A percentile compares a stretch with the other conserved stretches of the same genome.
Conservation (phyloP, 2,329 filamentous ascomycete species). For the Trichoderma simmonsii region DNA sequence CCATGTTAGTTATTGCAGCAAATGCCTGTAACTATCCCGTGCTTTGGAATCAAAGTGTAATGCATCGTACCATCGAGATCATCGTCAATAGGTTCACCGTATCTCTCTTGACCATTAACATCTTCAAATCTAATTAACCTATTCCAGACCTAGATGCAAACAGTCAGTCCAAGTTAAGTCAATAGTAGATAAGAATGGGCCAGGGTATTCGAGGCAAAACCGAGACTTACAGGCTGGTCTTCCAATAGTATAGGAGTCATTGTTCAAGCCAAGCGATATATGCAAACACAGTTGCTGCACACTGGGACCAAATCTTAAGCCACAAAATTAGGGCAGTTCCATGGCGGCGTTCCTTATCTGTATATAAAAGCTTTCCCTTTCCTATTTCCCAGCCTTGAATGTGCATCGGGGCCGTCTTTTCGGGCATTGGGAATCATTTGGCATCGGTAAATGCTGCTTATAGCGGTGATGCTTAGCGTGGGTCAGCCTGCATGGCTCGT, state of each 20-base stretch:
- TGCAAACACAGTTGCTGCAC: background rate
- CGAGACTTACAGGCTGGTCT: background rate
- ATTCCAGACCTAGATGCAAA: background rate
- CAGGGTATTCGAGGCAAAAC: background rate
- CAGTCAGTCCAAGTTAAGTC: background rate
- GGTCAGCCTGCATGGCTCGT: background rate
- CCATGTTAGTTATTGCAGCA: background rate
- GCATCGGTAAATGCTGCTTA: background rate
- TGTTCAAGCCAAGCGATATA: background rate
- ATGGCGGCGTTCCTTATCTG: constrained; percentile 6
- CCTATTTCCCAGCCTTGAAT: background rate
- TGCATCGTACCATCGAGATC: background rate
- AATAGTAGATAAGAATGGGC: background rate
- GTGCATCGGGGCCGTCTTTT: background rate
- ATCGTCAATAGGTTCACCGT: constrained; percentile 2
- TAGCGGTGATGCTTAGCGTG: background rate
- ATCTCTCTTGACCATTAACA: background rate
- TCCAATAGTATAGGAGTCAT: constrained; percentile 5
- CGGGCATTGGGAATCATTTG: background rate
- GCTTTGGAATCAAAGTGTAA: constrained; percentile 3
- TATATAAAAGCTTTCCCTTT: background rate
- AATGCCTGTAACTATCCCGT: background rate
- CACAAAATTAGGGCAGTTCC: background rate
- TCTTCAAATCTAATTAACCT: constrained; percentile 11
- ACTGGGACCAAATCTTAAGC: background rate